Evolutionary conservation across 1,139 yeast genomes (phyloP).

Genomic region (Sugiyamaella castrensis): DNA sequence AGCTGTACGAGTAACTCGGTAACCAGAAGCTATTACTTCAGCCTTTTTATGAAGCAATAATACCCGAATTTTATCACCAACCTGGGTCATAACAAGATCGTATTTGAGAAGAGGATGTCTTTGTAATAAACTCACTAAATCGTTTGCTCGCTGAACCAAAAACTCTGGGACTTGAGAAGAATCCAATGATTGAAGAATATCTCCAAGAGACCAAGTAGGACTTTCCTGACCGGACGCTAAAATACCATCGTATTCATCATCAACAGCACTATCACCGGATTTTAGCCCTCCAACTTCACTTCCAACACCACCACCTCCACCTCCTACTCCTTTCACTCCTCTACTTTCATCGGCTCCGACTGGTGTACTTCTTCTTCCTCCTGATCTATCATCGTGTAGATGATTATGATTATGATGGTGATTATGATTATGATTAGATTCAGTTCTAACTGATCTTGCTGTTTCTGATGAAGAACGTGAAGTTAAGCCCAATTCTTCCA

Average conservation of each 20-base stretch:
- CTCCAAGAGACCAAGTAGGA: slow-evolving; percentile 52
- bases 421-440: too few species aligned
- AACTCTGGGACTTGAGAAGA: slow-evolving; percentile 46
- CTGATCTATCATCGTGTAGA: neutral
- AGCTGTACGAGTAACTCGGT: slow-evolving; percentile 65
- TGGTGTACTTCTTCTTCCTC: neutral
- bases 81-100: slow-evolving; percentile 62
- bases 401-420: too few species aligned
- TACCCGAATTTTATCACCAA: slow-evolving; percentile 57
- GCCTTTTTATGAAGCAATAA: slow-evolving; percentile 58
- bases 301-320: neutral
- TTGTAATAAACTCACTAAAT: slow-evolving; percentile 54
- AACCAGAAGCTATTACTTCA: slow-evolving; percentile 72
- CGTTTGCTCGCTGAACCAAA: slow-evolving; percentile 60
- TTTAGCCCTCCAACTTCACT: neutral
- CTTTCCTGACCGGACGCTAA: slow-evolving; percentile 31
- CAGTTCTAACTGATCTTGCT: too few species aligned
- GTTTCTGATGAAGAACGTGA: too few species aligned
- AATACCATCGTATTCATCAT: slow-evolving; percentile 9
- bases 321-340: neutral
- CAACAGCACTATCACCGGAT: neutral
- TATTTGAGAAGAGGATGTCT: slow-evolving; percentile 59
- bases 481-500: slow-evolving; percentile 32
- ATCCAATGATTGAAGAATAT: slow-evolving; percentile 48
- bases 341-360: neutral